phyloP scores from a whole-genome alignment of 1,284 basidiomycete species.

The Phylloboletellus chloephorus region DNA sequence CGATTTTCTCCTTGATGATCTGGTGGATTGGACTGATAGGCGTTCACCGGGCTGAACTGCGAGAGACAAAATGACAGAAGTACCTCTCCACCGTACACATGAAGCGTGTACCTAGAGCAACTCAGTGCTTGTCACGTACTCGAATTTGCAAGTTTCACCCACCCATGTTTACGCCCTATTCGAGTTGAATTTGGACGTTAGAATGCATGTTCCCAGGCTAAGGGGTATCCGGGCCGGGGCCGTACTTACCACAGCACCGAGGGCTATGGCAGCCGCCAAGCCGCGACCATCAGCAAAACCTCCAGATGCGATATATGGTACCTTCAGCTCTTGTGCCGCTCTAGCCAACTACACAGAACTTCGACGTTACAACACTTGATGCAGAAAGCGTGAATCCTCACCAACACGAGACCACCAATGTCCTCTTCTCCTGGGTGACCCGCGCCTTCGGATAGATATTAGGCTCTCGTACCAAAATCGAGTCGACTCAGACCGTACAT shows the following conservation, averaged over 20 bases:
- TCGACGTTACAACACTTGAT: not conserved
- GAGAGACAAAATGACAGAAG: constrained; percentile 5
- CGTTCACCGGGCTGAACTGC: constrained; percentile 1
- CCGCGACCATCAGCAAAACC: constrained; percentile 82
- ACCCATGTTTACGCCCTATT: constrained; percentile 83
- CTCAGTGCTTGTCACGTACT: constrained; percentile 3
- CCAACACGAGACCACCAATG: constrained; percentile 85
- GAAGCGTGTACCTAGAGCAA: constrained; percentile 66
- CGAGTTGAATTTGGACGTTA: not conserved
- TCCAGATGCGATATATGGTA: constrained; percentile 88
- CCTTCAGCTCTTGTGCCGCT: constrained; percentile 78
- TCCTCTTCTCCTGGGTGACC: constrained; percentile 96
- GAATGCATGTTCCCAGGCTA: not conserved
- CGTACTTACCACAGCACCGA: constrained; percentile 71
- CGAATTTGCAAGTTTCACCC: constrained; percentile 16
- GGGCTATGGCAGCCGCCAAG: constrained; percentile 73
- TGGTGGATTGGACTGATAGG: constrained; percentile 72
- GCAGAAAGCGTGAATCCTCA: constrained; percentile 33
- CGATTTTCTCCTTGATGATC: constrained; percentile 87
- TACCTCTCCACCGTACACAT: constrained; percentile 78
- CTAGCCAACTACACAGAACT: constrained; percentile 61
- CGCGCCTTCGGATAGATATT: constrained; percentile 49
- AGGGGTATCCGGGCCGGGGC: not conserved
- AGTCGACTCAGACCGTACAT: constrained; percentile 42
- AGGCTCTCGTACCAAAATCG: constrained; percentile 1